Base-by-base conservation (phyloP, 1,284 basidiomycete genomes). In the Clitocybe nebularis region DNA sequence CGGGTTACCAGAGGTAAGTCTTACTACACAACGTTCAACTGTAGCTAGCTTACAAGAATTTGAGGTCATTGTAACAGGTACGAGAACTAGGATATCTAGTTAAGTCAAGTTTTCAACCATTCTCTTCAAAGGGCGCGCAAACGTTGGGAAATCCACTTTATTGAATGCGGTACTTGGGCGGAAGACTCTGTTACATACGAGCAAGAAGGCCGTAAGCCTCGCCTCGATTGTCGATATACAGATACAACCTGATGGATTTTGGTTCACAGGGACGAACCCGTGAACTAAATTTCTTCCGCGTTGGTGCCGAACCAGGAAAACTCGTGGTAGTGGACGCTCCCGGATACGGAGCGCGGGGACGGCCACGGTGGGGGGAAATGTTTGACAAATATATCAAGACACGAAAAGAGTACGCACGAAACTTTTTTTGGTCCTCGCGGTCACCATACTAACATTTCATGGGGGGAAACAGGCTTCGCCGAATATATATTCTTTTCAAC, bases 251-350 rank as follows among this genome's bases (percentile, higher is more conserved):
- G 5, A 3, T 29, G 20, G 4, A 46, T 11, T 10, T 25, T 28
- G n/a, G 23, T 34, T 43, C 11, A 17, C 44, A 89, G 86, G 86
- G 86, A 10, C 73, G 75, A 16, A 89, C 86, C 6, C 73, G 74
- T 50, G 61, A 78, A 4, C 63, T 89, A 36, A 84, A 88, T 49
- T 89, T 87, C 55, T 88, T 76, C 57, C 70, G 75, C 30, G 74
- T 86, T 14, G 82, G 81, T 3, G 51, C 64, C 4, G 61, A 66
- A 10, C 74, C 75, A 8, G 77, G 77, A 23, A 69, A 75, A 24
- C 67, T 85, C 19, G 56, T 87, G 14, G 63, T 89, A 2, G 85
- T 89, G 4, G 86, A 89, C 51, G 74, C 86, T 6, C 86, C 86
- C 3, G 86, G 86, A 5, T 89, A 89, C 55, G 86, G 86, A 35